Evolutionary conservation across 495 filamentous ascomycete species (phyloP).

Genomic region (Trichocladium uniseriatum): DNA sequence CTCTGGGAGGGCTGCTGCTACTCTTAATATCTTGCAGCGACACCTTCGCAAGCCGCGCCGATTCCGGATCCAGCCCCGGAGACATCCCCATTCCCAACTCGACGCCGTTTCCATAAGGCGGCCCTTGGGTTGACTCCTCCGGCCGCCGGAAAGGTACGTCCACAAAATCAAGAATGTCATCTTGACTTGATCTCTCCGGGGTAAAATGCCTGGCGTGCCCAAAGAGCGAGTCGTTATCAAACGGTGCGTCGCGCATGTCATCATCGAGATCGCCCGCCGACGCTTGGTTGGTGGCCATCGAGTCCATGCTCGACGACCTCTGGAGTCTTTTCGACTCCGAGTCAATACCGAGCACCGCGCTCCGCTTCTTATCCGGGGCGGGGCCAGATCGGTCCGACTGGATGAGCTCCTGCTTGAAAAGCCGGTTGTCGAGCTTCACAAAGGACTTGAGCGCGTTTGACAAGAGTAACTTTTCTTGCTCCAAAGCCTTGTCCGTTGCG

Average conservation of each 20-base stretch:
- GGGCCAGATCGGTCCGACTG: constrained; percentile 17
- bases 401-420: constrained; percentile 35
- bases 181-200: not conserved
- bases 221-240: not conserved
- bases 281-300: constrained; percentile 29
- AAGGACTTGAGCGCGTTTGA: constrained; percentile 35
- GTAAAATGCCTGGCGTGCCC: not conserved
- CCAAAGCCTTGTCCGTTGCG: constrained; percentile 34
- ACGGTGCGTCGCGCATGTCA: constrained; percentile 18
- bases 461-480: constrained; percentile 25
- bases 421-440: constrained; percentile 35
- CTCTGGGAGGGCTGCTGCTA: constrained; percentile 8
- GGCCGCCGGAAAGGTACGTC: not conserved
- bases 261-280: constrained; percentile 24
- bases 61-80: not conserved
- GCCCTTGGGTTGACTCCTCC: not conserved
- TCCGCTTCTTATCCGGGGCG: constrained; percentile 10
- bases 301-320: constrained; percentile 25
- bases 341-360: not conserved
- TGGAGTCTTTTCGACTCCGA: constrained; percentile 19
- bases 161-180: not conserved
- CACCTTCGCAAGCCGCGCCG: constrained; percentile 6
- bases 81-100: constrained; percentile 2
- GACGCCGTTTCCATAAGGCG: constrained; percentile 4
- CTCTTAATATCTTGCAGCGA: constrained; percentile 11